Evolutionary conservation across 495 filamentous ascomycete genomes (phyloP).

Genomic region (Penicillium fimorum): DNA sequence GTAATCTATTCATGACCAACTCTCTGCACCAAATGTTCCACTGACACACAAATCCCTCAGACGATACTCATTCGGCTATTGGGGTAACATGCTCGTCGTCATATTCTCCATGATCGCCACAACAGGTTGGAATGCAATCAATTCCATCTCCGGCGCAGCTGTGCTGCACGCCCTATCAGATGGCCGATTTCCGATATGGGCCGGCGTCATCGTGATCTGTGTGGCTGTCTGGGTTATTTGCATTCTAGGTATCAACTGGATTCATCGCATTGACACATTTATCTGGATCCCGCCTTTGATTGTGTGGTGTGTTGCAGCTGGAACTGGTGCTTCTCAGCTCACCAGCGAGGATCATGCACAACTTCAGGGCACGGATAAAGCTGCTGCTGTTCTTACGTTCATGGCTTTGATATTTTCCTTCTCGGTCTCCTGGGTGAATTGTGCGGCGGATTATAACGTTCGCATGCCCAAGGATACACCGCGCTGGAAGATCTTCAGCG

Average conservation of each 20-base stretch:
- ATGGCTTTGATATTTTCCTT: conserved; percentile 62
- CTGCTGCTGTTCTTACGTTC: conserved; percentile 60
- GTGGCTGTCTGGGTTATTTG: conserved; percentile 27
- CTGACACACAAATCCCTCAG: background rate
- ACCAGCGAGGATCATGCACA: conserved; percentile 36
- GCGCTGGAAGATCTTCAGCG: conserved; percentile 56
- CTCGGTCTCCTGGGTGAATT: conserved; percentile 62
- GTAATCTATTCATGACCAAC: conserved; percentile 1
- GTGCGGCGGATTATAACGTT: conserved; percentile 67
- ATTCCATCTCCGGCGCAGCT: conserved; percentile 28
- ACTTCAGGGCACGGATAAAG: conserved; percentile 49
- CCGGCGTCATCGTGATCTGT: conserved; percentile 29
- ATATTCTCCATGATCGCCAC: conserved; percentile 31
- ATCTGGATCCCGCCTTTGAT: conserved; percentile 39
- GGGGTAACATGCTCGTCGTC: conserved; percentile 31
- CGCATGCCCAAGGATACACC: conserved; percentile 57
- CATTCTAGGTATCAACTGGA: conserved; percentile 26
- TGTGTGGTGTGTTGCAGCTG: conserved; percentile 41
- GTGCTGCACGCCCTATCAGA: conserved; percentile 28
- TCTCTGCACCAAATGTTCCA: background rate
- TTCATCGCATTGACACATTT: conserved; percentile 28
- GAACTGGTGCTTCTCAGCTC: conserved; percentile 34
- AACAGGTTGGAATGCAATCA: conserved; percentile 32
- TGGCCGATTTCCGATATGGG: conserved; percentile 28
- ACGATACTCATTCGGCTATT: conserved; percentile 32